phyloP scores from a whole-genome alignment of 306 rosid genomes.

The Citrullus mucosospermus region DNA sequence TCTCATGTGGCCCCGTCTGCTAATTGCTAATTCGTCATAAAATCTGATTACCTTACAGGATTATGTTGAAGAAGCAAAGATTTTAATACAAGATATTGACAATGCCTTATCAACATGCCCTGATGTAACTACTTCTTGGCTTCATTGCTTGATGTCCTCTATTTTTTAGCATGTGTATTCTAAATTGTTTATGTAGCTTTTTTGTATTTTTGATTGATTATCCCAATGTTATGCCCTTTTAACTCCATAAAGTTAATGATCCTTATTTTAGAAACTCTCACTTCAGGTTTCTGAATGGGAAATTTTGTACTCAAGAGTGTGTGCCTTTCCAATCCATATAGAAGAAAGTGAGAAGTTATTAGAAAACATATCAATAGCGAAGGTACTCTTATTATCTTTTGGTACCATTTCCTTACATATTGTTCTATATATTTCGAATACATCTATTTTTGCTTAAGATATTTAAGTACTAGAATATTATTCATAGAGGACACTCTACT shows the following conservation, averaged over 20 bases:
- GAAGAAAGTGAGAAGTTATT: conserved; percentile 45
- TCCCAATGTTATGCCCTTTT: conserved; percentile 12
- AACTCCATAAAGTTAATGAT: conserved; percentile 18
- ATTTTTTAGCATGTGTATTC: not conserved
- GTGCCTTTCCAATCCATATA: conserved; percentile 46
- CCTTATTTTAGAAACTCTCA: conserved; percentile 9
- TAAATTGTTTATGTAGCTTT: not conserved
- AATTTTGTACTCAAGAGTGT: conserved; percentile 45
- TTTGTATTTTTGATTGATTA: conserved; percentile 4
- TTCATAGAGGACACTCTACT: not conserved
- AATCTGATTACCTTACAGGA: conserved; percentile 31
- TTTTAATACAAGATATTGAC: conserved; percentile 42
- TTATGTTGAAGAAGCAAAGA: conserved; percentile 54
- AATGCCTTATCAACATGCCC: conserved; percentile 34
- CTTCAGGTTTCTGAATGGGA: conserved; percentile 78
- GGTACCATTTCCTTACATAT: not conserved
- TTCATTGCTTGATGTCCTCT: not conserved
- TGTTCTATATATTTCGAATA: not conserved
- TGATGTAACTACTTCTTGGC: conserved; percentile 25
- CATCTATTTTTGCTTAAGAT: not conserved
- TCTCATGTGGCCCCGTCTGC: conserved; percentile 14
- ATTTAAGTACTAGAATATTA: not conserved
- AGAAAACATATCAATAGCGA: conserved; percentile 36
- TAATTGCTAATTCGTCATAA: not conserved
- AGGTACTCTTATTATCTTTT: conserved; percentile 28